Conservation (phyloP, 2,329 filamentous ascomycete genomes). For the Claviceps capensis region DNA sequence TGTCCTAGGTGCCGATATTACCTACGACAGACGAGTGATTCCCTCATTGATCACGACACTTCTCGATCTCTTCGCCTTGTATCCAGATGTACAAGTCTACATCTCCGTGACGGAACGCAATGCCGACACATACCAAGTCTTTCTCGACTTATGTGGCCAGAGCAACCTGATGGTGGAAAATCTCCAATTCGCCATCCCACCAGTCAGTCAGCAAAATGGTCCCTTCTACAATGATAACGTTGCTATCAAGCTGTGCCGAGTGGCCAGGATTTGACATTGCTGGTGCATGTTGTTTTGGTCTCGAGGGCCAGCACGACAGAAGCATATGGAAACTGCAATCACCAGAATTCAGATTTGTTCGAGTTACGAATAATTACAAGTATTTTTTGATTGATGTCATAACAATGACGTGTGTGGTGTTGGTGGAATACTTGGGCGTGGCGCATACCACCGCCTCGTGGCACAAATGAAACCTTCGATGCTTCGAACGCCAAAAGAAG, state of each 20-base stretch:
- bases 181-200: conserved; percentile 27
- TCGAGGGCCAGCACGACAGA: background rate
- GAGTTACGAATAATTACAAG: background rate
- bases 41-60: conserved; percentile 52
- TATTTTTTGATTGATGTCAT: background rate
- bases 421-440: background rate
- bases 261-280: conserved; percentile 10
- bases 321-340: background rate
- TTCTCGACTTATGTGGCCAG: conserved; percentile 43
- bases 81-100: conserved; percentile 43
- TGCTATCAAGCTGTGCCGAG: conserved; percentile 39
- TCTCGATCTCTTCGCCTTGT: conserved; percentile 43
- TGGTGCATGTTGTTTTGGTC: background rate
- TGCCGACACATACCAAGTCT: conserved; percentile 50
- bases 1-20: conserved; percentile 65
- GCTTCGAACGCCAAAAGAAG: background rate
- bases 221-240: conserved; percentile 51
- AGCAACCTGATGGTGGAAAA: conserved; percentile 29
- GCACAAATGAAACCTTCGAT: background rate
- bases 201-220: conserved; percentile 33
- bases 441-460: background rate
- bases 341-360: background rate
- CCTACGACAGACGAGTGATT: conserved; percentile 54
- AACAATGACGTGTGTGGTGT: background rate
- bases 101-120: conserved; percentile 63